Percentiles rank a stretch among this genome's conserved stretches.
Evolutionary conservation across 441 rosid species (phyloP).

Genomic region (Aleurites moluccanus): DNA sequence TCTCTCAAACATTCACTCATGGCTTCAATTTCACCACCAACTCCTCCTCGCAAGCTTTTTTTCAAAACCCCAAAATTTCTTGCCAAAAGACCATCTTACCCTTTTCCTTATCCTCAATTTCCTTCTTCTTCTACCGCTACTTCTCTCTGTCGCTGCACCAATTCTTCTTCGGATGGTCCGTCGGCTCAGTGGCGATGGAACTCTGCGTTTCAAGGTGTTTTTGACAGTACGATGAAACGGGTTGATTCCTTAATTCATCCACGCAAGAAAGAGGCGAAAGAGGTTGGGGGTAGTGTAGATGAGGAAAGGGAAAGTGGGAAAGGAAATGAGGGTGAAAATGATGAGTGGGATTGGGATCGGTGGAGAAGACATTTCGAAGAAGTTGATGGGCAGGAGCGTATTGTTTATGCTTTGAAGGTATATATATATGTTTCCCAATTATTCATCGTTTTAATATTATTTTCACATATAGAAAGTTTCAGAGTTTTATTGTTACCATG

Average conservation of each 20-base stretch:
- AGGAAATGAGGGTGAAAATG: conserved; percentile 20
- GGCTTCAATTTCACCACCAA: conserved; percentile 60
- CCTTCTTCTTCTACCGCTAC: conserved; percentile 22
- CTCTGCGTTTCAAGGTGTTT: conserved; percentile 51
- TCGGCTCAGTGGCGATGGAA: conserved; percentile 50
- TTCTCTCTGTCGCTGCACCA: conserved; percentile 51
- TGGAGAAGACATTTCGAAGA: conserved; percentile 87
- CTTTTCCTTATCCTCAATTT: conserved; percentile 23
- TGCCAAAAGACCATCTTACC: conserved; percentile 44
- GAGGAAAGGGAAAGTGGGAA: conserved; percentile 19
- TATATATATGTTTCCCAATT: not conserved
- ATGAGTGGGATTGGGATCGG: conserved; percentile 89
- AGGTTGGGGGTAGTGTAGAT: conserved; percentile 12
- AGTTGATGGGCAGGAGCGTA: conserved; percentile 83
- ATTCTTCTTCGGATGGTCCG: conserved; percentile 29
- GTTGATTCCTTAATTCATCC: conserved; percentile 54
- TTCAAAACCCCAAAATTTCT: conserved; percentile 31
- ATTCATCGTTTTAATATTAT: not conserved
- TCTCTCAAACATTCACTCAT: conserved; percentile 21
- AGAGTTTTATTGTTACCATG: not conserved
- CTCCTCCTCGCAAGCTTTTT: conserved; percentile 48
- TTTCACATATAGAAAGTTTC: not conserved
- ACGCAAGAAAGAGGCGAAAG: conserved; percentile 23
- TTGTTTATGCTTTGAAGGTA: conserved; percentile 73
- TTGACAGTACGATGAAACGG: conserved; percentile 50